Conservation (phyloP, 75 land plant species). For the Selaginella tamariscina region DNA sequence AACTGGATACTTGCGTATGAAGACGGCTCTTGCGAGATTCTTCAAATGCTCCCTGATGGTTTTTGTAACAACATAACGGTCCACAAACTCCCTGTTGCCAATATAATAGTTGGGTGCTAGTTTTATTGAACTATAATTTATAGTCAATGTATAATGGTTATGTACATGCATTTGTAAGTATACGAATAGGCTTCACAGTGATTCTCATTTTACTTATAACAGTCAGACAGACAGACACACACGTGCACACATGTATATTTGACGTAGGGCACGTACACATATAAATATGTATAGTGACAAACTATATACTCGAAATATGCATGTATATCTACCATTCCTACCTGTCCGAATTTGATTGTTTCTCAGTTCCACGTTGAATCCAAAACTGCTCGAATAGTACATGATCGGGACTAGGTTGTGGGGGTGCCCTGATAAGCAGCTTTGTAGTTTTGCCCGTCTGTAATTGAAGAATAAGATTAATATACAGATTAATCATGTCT, state of each 20-base stretch:
- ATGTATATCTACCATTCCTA: no score
- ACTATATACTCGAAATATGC: background rate
- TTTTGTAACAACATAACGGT: constrained; percentile 59
- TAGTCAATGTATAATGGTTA: no score
- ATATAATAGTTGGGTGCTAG: no score
- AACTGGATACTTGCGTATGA: constrained; percentile 74
- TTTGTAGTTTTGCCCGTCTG: constrained; percentile 24
- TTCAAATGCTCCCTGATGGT: constrained; percentile 60
- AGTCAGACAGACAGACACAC: no score
- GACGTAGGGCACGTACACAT: background rate
- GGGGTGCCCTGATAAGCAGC: constrained; percentile 22
- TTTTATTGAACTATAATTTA: no score
- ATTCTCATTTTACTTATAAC: no score
- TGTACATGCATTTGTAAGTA: no score
- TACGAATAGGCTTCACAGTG: no score
- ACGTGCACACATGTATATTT: no score
- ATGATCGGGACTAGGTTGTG: constrained; percentile 35
- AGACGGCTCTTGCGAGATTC: constrained; percentile 71
- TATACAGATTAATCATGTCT: no score
- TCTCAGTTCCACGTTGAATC: constrained; percentile 16
- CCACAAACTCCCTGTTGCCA: constrained; percentile 24
- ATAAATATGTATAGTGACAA: background rate
- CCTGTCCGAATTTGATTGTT: constrained; percentile 17
- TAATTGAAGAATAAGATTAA: no score
- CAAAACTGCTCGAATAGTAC: constrained; percentile 46